Evolutionary conservation across 208 protist genomes (phyloP), one percentile per base, ranked within the genome.

Genomic region (Acanthamoeba quina): DNA sequence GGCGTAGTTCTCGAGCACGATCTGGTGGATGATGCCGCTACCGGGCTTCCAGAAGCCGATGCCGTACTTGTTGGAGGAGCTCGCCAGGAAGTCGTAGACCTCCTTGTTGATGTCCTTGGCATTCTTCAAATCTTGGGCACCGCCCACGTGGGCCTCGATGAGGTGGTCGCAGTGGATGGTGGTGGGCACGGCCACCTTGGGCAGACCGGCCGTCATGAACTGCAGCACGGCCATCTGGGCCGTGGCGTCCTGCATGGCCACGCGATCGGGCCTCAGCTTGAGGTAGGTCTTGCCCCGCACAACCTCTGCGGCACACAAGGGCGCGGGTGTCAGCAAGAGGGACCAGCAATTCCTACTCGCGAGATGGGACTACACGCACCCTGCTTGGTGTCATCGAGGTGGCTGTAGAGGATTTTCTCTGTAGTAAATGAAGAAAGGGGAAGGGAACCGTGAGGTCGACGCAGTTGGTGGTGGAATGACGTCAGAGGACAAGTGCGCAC

Each of bases 101-200:
- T 98, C 83, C 83, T 94, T 95, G 44, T 96, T 96, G 7, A 86
- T 95, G 34, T 74, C 83, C 41, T 94, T 93, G 49, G 96, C 97
- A 54, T 26, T 26, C n/a, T 17, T 21, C 9, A 98, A 93, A 96
- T 98, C 97, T 21, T 62, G 47, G 6, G 41, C 19, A 52, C 85
- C 94, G 68, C 97, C 97, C 49, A 62, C 37, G 62, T 96, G 34
- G 34, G 97, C 98, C 94, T 98, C 94, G 92, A 98, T 98, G 68
- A 98, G 94, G 93, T 98, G 98, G 76, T 98, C 98, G 92, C 98
- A 98, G 90, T 98, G 98, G 91, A 98, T 97, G 15, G 98, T 98
- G 31, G 96, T 95, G 86, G 98, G 98, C 3, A 98, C 97, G 21
- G 96, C 96, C 17, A 94, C 95, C 70, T 96, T 95, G 49, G 96